Base-by-base conservation (phyloP, 2,329 filamentous ascomycete genomes). In the Phyllosticta ampelicida region DNA sequence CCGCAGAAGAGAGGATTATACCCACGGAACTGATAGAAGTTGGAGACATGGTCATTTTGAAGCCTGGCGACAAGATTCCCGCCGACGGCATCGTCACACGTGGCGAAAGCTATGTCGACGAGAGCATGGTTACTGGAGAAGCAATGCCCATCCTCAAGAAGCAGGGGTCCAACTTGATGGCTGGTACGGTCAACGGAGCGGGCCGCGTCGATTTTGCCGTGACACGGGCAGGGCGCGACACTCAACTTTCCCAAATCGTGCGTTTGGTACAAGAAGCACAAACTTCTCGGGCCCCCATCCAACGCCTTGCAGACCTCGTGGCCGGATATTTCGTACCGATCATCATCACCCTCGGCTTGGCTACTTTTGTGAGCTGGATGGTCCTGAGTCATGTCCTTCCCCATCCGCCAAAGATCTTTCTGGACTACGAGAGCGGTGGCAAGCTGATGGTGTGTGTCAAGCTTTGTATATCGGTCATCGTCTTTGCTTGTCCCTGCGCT, bases 121-220 rank as follows among this genome's bases (percentile, higher is more conserved):
- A 99, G 74, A 96, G 90, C 69, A 97, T 97, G 92, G 91, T 99
- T 53, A 99, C 94, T 5, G 94, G 94, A 63, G 94, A 99, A 75
- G 88, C 94, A 2, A 92, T 96, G 81, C 92, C 94, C 0, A 90
- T 97, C 36, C 84, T 90, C 66, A 99, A 99, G 75, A 86, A 82
- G 64, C 86, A 89, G 66, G 90, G 88, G 9, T 85, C 84, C 64
- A 74, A 82, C 50, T 77, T 99, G 59, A 94, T 97, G 70, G 94
- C 90, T 54, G 94, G 94, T 28, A 97, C 94, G 1, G 92, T 99
- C 67, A 99, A 99, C 69, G 90, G 91, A 21, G 87, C 91, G 62
- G 94, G 94, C 2, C 85, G 92, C 53, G 78, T 96, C 48, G 94
- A 97, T 70, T 94, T 97, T 72, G 85, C 88, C 50, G 94, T 99